A percentile compares a stretch with the other conserved stretches of the same genome.
Conservation (phyloP, 495 filamentous ascomycete species). For the Recurvomyces mirabilis region DNA sequence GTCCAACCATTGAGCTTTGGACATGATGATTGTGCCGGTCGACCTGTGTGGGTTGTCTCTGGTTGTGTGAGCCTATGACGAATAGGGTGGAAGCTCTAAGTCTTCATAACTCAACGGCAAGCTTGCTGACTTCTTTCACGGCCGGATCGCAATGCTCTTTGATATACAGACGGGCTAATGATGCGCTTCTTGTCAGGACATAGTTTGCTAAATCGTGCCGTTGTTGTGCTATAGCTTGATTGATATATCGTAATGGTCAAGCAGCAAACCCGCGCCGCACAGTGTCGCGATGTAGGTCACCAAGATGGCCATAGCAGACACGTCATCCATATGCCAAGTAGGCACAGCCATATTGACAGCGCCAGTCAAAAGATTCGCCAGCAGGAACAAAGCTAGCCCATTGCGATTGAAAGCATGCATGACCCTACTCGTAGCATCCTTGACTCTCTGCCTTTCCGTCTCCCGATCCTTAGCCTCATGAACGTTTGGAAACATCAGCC, state of each 20-base stretch:
- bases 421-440: slow-evolving; percentile 60
- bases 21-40: too few species aligned
- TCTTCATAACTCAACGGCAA: too few species aligned
- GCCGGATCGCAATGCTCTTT: too few species aligned
- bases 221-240: slow-evolving; percentile 69
- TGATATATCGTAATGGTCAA: slow-evolving; percentile 63
- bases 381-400: slow-evolving; percentile 73
- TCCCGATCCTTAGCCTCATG: slow-evolving; percentile 41
- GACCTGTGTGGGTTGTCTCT: too few species aligned
- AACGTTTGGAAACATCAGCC: slow-evolving; percentile 59
- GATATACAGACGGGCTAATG: too few species aligned
- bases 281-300: slow-evolving; percentile 57
- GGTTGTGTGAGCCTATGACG: too few species aligned
- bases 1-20: too few species aligned
- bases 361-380: slow-evolving; percentile 83
- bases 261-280: slow-evolving; percentile 52
- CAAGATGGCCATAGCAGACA: slow-evolving; percentile 60
- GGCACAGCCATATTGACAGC: slow-evolving; percentile 74
- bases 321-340: slow-evolving; percentile 57
- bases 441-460: slow-evolving; percentile 48
- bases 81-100: too few species aligned
- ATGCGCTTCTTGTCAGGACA: too few species aligned
- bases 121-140: too few species aligned
- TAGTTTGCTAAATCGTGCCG: too few species aligned
- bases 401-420: slow-evolving; percentile 78